Evolutionary conservation across 805 yeast species (phyloP), one percentile per base, ranked within the genome.

Genomic region (Tetrapisispora arboricola): DNA sequence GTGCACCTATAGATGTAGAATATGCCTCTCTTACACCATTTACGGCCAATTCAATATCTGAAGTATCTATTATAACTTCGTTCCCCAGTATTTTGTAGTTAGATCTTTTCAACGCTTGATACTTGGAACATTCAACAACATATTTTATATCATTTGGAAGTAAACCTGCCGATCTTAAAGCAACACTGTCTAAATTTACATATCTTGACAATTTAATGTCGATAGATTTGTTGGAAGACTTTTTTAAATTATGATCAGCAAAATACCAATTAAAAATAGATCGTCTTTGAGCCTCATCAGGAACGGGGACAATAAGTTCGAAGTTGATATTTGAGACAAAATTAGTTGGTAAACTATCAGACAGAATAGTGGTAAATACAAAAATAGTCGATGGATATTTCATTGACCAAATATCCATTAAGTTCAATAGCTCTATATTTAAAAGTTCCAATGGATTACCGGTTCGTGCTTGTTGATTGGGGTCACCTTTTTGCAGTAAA

Each of bases 1-100:
- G 98, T 0, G 97, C 97, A 7, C 97, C 97, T 43, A 92, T 88
- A 0, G 96, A 83, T 48, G 86, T 96, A 51, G 95, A 82, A 60
- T 82, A 88, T 57, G 84, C 87, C 53, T 76, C 78, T 54, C 97
- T 70, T 0, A 96, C 96, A 42, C 73, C 79, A 42, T 78, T 75
- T 39, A 87, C 84, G 0, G 55, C 46, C 1, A 19, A 65, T 66
- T 9, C 81, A 54, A 8, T 58, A 42, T 2, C 90, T 86, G 3
- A 80, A 78, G 47, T 4, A 15, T 45, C 13, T 68, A 64, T 9
- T 57, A 57, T 6, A 60, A 49, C 19, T 51, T 43, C 7, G 4
- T 15, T 19, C 4, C n/a, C 19, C n/a, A 13, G 6, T 7, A 21
- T 4, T 6, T 9, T 13, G 32, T 40, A 3, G 44, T 53, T 12